These are phyloP conservation scores for Kodamaea fungicola DNA, from an alignment of 1,139 yeast genomes.

Conservation along the genomic window DNA sequence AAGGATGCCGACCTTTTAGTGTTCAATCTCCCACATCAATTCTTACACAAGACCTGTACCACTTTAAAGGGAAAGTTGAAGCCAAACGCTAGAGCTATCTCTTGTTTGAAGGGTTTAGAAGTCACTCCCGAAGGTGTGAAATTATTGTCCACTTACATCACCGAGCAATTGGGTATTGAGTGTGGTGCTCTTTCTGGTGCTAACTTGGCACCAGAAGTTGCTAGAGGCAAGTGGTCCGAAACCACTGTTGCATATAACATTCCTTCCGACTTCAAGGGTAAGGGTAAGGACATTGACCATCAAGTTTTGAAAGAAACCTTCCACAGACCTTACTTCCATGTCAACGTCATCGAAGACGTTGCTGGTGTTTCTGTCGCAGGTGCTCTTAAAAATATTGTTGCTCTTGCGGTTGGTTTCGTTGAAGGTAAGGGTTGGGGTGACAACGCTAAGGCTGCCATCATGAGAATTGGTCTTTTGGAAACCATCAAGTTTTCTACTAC, in stretches of 20 bases:
- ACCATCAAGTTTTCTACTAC: conserved; percentile 39
- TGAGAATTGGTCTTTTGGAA: conserved; percentile 47
- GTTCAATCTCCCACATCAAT: conserved; percentile 49
- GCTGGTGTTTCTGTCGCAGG: conserved; percentile 52
- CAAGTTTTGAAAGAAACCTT: conserved; percentile 40
- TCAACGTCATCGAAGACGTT: conserved; percentile 45
- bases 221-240: conserved; percentile 48
- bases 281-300: conserved; percentile 42
- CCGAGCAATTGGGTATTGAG: conserved; percentile 40
- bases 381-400: conserved; percentile 47
- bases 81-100: conserved; percentile 41
- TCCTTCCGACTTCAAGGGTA: conserved; percentile 40
- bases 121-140: conserved; percentile 44
- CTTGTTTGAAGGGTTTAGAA: conserved; percentile 49
- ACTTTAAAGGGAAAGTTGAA: conserved; percentile 39
- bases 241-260: conserved; percentile 44
- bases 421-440: conserved; percentile 53
- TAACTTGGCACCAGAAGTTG: conserved; percentile 48
- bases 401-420: conserved; percentile 48
- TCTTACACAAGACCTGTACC: conserved; percentile 36
- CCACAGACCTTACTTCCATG: conserved; percentile 50
- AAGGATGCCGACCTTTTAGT: conserved; percentile 44
- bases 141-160: conserved; percentile 40
- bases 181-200: conserved; percentile 52
- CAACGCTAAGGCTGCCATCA: conserved; percentile 48